Percentiles rank a stretch among this genome's conserved stretches.
phyloP scores from a whole-genome alignment of 2,329 filamentous ascomycete species.

The Gyromitra esculenta region DNA sequence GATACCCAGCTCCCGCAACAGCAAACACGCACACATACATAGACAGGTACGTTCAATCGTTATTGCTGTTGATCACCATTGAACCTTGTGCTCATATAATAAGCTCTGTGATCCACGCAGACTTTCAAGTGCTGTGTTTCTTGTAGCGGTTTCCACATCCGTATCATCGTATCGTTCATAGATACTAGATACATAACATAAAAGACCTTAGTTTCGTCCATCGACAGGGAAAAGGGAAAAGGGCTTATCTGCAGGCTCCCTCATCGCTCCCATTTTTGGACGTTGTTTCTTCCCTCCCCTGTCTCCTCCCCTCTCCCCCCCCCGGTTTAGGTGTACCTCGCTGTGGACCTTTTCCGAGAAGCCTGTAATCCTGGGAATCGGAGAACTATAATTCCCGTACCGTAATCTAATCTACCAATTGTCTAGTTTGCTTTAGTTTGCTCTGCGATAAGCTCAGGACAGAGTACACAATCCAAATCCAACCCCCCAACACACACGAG shows the following conservation, averaged over 20 bases:
- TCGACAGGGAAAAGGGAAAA: constrained; percentile 30
- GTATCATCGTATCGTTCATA: constrained; percentile 1
- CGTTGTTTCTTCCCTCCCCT: constrained; percentile 22
- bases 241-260: constrained; percentile 42
- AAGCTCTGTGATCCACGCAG: constrained; percentile 19
- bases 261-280: constrained; percentile 36
- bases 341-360: constrained; percentile 30
- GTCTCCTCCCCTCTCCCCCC: neutral
- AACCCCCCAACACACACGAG: constrained; percentile 35
- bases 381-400: constrained; percentile 46
- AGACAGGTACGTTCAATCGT: constrained; percentile 41
- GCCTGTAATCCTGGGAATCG: constrained; percentile 43
- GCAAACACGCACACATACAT: neutral
- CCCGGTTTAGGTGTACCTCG: constrained; percentile 25
- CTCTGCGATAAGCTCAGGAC: constrained; percentile 48
- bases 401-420: constrained; percentile 52
- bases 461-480: constrained; percentile 27
- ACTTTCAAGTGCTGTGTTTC: constrained; percentile 19
- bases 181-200: constrained; percentile 29
- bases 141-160: constrained; percentile 8
- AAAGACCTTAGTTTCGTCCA: constrained; percentile 27
- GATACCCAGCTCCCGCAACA: constrained; percentile 3
- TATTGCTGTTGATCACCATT: neutral
- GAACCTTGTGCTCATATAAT: constrained; percentile 30
- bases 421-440: constrained; percentile 31